Conservation (phyloP, 139 green algal species). For the Medakamo hakoo region DNA sequence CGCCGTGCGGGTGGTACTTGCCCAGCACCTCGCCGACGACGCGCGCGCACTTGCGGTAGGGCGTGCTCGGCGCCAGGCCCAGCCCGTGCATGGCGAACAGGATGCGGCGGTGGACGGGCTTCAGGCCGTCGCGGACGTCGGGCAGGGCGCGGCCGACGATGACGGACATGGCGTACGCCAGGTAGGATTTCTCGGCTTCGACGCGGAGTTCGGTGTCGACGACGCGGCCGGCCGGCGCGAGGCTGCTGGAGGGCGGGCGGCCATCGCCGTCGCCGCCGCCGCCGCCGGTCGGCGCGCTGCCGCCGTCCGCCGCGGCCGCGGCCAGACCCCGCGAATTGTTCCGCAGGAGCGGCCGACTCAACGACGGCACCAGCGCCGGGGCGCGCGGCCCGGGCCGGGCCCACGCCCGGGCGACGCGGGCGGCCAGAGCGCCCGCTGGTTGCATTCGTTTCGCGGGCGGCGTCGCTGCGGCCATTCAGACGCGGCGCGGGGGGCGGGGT, state of each 20-base stretch:
- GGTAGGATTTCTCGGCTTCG: conserved; percentile 37
- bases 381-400: too few species aligned
- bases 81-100: conserved; percentile 95
- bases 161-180: conserved; percentile 90
- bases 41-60: conserved; percentile 77
- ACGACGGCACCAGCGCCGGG: too few species aligned
- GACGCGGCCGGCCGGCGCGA: too few species aligned
- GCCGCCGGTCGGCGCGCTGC: not conserved
- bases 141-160: conserved; percentile 89
- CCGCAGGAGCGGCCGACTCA: too few species aligned
- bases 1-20: conserved; percentile 95
- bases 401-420: too few species aligned
- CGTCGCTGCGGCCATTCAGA: too few species aligned
- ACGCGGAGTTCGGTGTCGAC: conserved; percentile 27
- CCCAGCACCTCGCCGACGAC: conserved; percentile 97
- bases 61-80: conserved; percentile 54
- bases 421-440: too few species aligned
- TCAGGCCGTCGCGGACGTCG: conserved; percentile 92
- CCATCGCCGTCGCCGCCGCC: too few species aligned
- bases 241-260: too few species aligned
- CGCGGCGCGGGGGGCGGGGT: too few species aligned
- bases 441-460: too few species aligned
- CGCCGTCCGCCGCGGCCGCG: too few species aligned
- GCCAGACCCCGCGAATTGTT: not conserved
- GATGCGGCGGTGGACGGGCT: conserved; percentile 94